phyloP scores from a whole-genome alignment of 202 grass and related monocot genomes.

The Bolboschoenoplectus hybrid region DNA sequence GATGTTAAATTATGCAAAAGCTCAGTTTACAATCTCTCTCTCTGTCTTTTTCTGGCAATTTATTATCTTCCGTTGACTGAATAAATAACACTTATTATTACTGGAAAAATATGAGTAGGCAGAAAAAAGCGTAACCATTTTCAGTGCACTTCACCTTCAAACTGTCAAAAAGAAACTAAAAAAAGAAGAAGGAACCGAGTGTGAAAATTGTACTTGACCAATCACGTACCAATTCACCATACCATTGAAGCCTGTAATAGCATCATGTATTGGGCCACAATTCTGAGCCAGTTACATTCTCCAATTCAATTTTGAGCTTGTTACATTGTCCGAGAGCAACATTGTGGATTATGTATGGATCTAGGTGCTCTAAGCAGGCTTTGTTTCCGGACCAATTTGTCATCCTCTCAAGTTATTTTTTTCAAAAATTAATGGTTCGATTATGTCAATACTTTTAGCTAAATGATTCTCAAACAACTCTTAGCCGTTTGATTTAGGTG shows the following conservation, averaged over 20 bases:
- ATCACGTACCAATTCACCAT: background rate
- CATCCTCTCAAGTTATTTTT: no score
- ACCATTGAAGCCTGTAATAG: background rate
- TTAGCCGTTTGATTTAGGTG: no score
- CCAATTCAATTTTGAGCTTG: no score
- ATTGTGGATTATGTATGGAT: no score
- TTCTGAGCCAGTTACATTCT: no score
- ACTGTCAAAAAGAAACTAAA: background rate
- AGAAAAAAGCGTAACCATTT: background rate
- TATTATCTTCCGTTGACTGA: background rate
- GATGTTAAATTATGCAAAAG: conserved; percentile 24
- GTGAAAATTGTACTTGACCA: background rate
- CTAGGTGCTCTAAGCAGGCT: no score
- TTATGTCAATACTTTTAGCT: no score
- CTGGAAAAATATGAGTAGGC: background rate
- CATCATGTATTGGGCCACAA: conserved; percentile 3
- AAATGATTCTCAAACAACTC: no score
- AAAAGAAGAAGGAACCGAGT: background rate
- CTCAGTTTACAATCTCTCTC: background rate
- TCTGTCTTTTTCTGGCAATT: background rate
- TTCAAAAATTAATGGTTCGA: no score
- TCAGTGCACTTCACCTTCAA: background rate
- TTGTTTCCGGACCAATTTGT: no score
- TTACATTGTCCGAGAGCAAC: no score
- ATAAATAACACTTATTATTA: background rate